Conservation (phyloP, 345 rosid species). For the Durio zibethinus region DNA sequence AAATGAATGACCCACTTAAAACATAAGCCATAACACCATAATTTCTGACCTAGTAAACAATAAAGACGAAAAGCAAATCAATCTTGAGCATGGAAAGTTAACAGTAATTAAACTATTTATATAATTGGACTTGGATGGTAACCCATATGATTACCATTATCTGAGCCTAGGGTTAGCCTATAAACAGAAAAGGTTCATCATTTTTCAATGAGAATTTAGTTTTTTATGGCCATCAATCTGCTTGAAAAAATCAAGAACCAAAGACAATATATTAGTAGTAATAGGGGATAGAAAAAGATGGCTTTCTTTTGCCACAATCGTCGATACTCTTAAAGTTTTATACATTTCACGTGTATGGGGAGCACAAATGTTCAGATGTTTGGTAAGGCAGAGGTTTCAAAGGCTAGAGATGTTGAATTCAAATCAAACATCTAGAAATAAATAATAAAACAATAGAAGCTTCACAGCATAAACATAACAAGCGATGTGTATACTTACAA, state of each 20-base stretch:
- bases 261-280: not conserved
- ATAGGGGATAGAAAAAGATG: not conserved
- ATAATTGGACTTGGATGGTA: not conserved
- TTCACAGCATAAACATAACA: not conserved
- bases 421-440: not conserved
- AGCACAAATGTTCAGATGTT: not conserved
- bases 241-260: not conserved
- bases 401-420: not conserved
- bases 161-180: no score
- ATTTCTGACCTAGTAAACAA: not conserved
- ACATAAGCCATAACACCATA: not conserved
- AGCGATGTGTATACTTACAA: constrained; percentile 45
- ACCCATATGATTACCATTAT: not conserved
- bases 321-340: not conserved
- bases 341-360: not conserved
- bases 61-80: not conserved
- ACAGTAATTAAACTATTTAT: not conserved
- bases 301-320: not conserved
- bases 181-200: not conserved
- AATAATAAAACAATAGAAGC: not conserved
- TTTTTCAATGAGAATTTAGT: not conserved
- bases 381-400: not conserved
- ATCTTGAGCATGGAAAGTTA: not conserved
- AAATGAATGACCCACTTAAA: not conserved
- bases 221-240: not conserved